Base-by-base conservation (phyloP, 257 asterid species). In the Thymus quinquecostatus region DNA sequence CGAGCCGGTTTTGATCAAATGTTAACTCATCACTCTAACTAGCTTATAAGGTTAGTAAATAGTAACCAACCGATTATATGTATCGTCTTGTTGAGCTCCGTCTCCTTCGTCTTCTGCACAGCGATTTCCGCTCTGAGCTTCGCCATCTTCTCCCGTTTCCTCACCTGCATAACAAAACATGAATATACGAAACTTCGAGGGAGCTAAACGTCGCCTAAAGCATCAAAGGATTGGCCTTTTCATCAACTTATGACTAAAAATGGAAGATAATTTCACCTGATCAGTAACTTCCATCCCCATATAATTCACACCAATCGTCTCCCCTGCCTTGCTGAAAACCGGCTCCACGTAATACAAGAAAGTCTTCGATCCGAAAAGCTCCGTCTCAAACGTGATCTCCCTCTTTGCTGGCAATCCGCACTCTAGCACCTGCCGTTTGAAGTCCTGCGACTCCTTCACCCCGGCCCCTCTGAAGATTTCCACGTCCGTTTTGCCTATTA, bases 241-340 rank as follows among this genome's bases (percentile, higher is more conserved):
- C 4, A 58, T 30, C 28, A 32, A 45, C 10, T 8, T 34, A 21
- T 7, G 32, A 48, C 53, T 48, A 21, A 11, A 50, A 32, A 38
- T 10, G 11, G 10, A 9, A 45, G 67, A 28, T 28, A 21, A 45
- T 36, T 55, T 14, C 72, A 88, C 96, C 89, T 89, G 96, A 78
- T 92, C 98, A 36, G 97, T 92, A 44, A 92, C 86, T 71, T 92
- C 98, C 96, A 89, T 92, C 54, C 98, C 98, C 98, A 89, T 92
- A 75, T 92, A 92, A 77, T 89, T 92, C 8, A 92, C 94, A 53
- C 96, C 96, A 45, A 92, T 86, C 3, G 90, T 88, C 70, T 89
- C 96, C 41, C 96, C 96, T 3, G 91, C 77, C 81, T 89, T 92
- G 84, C 92, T 89, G 85, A 92, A 92, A 74, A 92, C 98, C 48